Conservation (phyloP, 2,329 filamentous ascomycete genomes). For the Cercospora sojina region DNA sequence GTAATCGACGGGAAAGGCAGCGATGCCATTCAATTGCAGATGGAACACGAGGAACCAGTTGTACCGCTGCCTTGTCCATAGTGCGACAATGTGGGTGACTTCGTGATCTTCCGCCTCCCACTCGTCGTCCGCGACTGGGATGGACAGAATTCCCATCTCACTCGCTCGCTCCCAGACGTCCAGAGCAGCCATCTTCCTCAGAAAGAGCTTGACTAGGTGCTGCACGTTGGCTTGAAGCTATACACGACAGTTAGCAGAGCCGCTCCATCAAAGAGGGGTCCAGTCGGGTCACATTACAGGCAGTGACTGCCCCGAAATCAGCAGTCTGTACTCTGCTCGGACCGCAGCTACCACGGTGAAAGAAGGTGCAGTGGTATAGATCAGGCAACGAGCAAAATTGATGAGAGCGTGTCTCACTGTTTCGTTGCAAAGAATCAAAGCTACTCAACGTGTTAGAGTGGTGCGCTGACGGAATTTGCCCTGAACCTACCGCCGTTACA, state of each 20-base stretch:
- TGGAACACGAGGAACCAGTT: slow-evolving; percentile 1
- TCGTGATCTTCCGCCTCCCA: background rate
- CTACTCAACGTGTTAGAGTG: background rate
- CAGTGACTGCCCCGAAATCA: background rate
- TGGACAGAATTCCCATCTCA: no score
- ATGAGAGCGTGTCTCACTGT: slow-evolving; percentile 1
- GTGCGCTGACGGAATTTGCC: no score
- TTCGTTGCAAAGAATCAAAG: slow-evolving; percentile 7
- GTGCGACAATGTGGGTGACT: slow-evolving; percentile 1
- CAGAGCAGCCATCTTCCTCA: background rate
- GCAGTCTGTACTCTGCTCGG: slow-evolving; percentile 1
- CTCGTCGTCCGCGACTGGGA: background rate
- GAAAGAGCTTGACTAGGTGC: background rate
- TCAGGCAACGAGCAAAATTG: slow-evolving; percentile 4
- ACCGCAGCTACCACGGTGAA: background rate
- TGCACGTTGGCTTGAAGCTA: background rate
- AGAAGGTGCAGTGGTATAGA: slow-evolving; percentile 8
- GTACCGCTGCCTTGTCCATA: slow-evolving; percentile 4
- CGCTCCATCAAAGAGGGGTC: background rate
- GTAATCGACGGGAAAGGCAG: background rate
- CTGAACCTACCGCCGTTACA: background rate
- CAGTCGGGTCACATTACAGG: no score
- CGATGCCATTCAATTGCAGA: background rate
- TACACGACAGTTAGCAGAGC: background rate
- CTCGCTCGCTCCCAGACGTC: no score